Base-by-base conservation (phyloP, 2,329 filamentous ascomycete genomes). In the Aureobasidium zeae region DNA sequence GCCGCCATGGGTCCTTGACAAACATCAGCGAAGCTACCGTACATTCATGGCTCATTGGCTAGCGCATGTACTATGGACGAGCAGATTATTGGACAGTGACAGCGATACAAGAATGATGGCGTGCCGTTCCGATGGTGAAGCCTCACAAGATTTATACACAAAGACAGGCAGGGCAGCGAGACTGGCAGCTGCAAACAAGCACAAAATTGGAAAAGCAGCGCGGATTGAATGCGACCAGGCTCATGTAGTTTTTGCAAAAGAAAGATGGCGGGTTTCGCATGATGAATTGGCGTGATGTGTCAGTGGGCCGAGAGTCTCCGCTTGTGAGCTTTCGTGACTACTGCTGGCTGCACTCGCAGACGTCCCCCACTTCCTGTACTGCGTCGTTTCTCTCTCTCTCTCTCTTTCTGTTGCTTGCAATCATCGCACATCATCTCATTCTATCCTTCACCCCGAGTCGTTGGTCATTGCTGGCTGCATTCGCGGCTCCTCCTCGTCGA, bases 201-300 rank as follows among this genome's bases (percentile, higher is more conserved):
- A 31, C 32, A 26, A 25, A 41, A 28, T 41, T 41, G 28, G 15
- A 10, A 11, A 13, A 25, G 28, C 20, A 41, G 12, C 3, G 17
- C 10, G 13, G 5, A 8, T 25, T 10, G 19, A 43, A 43, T 28
- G 39, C 39, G 39, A 43, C 31, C 30, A 10, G 12, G 21, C 10
- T 16, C 6, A 16, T 26, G 30, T 15, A 29, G 13, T 33, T 22
- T 30, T 21, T 30, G 28, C 33, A 34, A 43, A 30, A 17, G 30
- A 43, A 43, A 43, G 29, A 34, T 20, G 21, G 28, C 15, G 30
- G 25, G 39, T 43, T 43, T 26, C 39, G 39, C 30, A 43, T 43
- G 39, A 26, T 43, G 39, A 43, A 43, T 43, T 43, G 39, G 39
- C 39, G 39, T 43, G 39, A 43, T 43, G 38, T 32, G 38, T 25